A percentile compares a stretch with the other conserved stretches of the same genome.
Evolutionary conservation across 2,329 filamentous ascomycete species (phyloP).

Genomic region (Nothopassalora personata): DNA sequence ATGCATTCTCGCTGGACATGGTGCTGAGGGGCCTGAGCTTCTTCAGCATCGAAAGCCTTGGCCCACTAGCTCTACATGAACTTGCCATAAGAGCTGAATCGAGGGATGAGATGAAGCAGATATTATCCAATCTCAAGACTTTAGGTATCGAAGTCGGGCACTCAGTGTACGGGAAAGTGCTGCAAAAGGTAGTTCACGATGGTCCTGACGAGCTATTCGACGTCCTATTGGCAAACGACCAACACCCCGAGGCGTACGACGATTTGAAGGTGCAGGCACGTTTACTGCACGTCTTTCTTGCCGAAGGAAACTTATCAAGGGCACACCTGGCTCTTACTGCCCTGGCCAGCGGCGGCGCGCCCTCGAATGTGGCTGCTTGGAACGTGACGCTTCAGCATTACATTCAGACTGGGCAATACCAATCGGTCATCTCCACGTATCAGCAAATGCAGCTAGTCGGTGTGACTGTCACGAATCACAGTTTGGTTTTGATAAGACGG

Average conservation of each 20-base stretch:
- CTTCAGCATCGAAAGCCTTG: conserved; percentile 66
- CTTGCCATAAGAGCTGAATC: conserved; percentile 63
- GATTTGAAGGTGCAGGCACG: conserved; percentile 50
- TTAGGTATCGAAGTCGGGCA: conserved; percentile 58
- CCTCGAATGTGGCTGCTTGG: conserved; percentile 37
- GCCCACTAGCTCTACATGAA: conserved; percentile 70
- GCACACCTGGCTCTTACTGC: conserved; percentile 54
- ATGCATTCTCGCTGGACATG: conserved; percentile 65
- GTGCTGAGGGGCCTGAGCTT: conserved; percentile 65
- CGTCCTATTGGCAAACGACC: conserved; percentile 53
- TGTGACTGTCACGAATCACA: conserved; percentile 40
- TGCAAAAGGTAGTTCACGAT: conserved; percentile 59
- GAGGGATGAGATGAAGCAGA: conserved; percentile 51
- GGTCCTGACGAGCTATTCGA: conserved; percentile 50
- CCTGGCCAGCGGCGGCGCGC: conserved; percentile 36
- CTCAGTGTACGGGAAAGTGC: conserved; percentile 59
- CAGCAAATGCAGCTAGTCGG: conserved; percentile 48
- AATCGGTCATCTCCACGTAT: conserved; percentile 33
- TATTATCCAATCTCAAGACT: conserved; percentile 56
- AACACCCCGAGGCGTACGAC: conserved; percentile 60
- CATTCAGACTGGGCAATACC: conserved; percentile 26
- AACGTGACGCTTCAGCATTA: conserved; percentile 46
- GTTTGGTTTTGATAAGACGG: conserved; percentile 41
- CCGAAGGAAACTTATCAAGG: conserved; percentile 46
- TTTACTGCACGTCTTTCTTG: conserved; percentile 50